Percentiles rank a stretch among this genome's conserved stretches.
These are phyloP conservation scores for Rehmannia glutinosa DNA, from an alignment of 257 asterid species.

Conservation along the genomic window DNA sequence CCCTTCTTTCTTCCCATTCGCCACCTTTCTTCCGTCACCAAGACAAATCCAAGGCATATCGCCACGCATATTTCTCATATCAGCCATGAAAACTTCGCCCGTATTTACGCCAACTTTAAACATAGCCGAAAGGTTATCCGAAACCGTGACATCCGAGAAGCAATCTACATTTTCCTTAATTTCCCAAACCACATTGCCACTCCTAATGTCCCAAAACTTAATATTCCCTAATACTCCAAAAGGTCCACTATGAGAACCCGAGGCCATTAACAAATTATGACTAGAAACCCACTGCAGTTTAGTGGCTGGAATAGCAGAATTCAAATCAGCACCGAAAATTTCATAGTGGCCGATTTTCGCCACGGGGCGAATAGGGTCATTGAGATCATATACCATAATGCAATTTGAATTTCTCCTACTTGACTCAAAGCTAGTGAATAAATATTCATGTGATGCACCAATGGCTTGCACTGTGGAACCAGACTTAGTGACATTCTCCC, in stretches of 20 bases:
- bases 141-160: slow-evolving; percentile 71
- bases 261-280: slow-evolving; percentile 86
- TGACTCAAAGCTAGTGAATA: slow-evolving; percentile 93
- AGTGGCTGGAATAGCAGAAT: slow-evolving; percentile 90
- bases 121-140: slow-evolving; percentile 39
- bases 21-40: slow-evolving; percentile 55
- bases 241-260: slow-evolving; percentile 92
- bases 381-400: slow-evolving; percentile 71
- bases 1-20: slow-evolving; percentile 84
- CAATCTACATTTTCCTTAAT: slow-evolving; percentile 75
- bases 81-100: slow-evolving; percentile 68
- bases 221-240: slow-evolving; percentile 78
- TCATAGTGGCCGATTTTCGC: slow-evolving; percentile 70
- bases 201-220: slow-evolving; percentile 80
- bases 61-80: slow-evolving; percentile 55
- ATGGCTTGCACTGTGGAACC: slow-evolving; percentile 86
- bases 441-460: slow-evolving; percentile 54
- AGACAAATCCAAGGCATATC: slow-evolving; percentile 66
- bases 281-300: slow-evolving; percentile 67
- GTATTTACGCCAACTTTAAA: slow-evolving; percentile 87
- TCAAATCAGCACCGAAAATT: slow-evolving; percentile 82
- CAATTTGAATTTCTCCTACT: slow-evolving; percentile 82
- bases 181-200: slow-evolving; percentile 69
- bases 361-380: slow-evolving; percentile 45
- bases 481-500: slow-evolving; percentile 94